These are phyloP conservation scores for Coriaria nepalensis DNA, from an alignment of 306 rosid genomes.

Conservation along the genomic window DNA sequence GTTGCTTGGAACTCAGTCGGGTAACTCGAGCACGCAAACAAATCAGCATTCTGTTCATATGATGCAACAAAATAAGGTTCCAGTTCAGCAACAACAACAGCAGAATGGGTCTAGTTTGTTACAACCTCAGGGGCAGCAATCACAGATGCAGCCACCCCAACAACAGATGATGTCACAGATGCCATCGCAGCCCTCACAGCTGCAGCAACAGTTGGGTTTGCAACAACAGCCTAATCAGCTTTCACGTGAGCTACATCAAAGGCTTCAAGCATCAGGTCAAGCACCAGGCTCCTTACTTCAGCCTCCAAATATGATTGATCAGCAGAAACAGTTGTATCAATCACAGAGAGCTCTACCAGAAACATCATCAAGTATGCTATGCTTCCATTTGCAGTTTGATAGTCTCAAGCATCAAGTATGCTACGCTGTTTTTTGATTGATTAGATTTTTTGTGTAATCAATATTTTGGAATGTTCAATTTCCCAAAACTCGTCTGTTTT, in stretches of 20 bases:
- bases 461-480: no score
- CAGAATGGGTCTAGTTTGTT: constrained; percentile 44
- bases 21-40: constrained; percentile 62
- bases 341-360: constrained; percentile 69
- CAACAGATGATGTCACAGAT: constrained; percentile 67
- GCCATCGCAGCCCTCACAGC: constrained; percentile 61
- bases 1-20: constrained; percentile 49
- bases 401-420: no score
- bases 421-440: constrained; percentile 10
- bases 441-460: not conserved
- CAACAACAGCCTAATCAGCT: constrained; percentile 58
- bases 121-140: constrained; percentile 52
- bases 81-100: constrained; percentile 52
- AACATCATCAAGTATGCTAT: constrained; percentile 56
- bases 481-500: no score
- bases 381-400: constrained; percentile 9
- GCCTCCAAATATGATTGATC: constrained; percentile 62
- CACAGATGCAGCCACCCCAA: constrained; percentile 54
- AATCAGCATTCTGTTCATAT: constrained; percentile 57
- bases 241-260: constrained; percentile 69
- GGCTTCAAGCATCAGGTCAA: constrained; percentile 55
- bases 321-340: constrained; percentile 63
- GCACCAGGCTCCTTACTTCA: constrained; percentile 54
- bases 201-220: constrained; percentile 61
- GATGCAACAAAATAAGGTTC: constrained; percentile 59